These are phyloP conservation scores for Fomitopsis serialis DNA, from an alignment of 768 basidiomycete genomes.

Conservation along the genomic window DNA sequence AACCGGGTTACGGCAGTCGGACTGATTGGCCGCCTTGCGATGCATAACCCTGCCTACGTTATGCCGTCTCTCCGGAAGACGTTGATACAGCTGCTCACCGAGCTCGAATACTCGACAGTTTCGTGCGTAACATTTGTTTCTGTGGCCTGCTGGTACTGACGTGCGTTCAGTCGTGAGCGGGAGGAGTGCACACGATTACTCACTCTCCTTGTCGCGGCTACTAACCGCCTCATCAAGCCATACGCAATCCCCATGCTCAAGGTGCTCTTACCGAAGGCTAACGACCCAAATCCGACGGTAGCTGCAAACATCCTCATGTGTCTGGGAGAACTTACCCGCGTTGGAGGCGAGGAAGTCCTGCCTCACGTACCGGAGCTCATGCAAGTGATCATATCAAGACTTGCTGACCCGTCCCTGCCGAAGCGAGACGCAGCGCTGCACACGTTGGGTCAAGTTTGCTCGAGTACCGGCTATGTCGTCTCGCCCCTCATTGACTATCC, in stretches of 20 bases:
- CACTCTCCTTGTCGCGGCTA: constrained; percentile 84
- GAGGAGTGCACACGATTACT: constrained; percentile 92
- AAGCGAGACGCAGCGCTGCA: constrained; percentile 94
- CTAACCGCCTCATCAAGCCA: constrained; percentile 90
- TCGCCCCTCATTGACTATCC: constrained; percentile 88
- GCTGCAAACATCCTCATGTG: constrained; percentile 92
- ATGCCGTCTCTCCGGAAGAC: constrained; percentile 97
- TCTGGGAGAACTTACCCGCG: constrained; percentile 87
- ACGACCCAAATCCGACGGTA: constrained; percentile 79
- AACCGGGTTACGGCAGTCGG: constrained; percentile 88
- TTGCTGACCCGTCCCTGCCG: constrained; percentile 82
- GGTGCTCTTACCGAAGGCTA: constrained; percentile 85
- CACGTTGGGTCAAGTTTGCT: constrained; percentile 92
- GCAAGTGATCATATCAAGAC: constrained; percentile 80
- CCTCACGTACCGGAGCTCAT: constrained; percentile 84
- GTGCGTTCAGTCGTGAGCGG: constrained; percentile 71
- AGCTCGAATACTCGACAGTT: constrained; percentile 92
- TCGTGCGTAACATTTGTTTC: constrained; percentile 44
- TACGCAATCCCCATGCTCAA: constrained; percentile 94
- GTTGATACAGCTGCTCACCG: constrained; percentile 92
- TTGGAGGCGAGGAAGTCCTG: constrained; percentile 88
- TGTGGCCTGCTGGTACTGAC: constrained; percentile 4
- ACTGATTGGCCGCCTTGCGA: constrained; percentile 89
- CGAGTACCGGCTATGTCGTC: constrained; percentile 93
- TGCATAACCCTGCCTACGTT: constrained; percentile 96